phyloP scores from a whole-genome alignment of 1,284 basidiomycete species.

The Malassezia obtusa region DNA sequence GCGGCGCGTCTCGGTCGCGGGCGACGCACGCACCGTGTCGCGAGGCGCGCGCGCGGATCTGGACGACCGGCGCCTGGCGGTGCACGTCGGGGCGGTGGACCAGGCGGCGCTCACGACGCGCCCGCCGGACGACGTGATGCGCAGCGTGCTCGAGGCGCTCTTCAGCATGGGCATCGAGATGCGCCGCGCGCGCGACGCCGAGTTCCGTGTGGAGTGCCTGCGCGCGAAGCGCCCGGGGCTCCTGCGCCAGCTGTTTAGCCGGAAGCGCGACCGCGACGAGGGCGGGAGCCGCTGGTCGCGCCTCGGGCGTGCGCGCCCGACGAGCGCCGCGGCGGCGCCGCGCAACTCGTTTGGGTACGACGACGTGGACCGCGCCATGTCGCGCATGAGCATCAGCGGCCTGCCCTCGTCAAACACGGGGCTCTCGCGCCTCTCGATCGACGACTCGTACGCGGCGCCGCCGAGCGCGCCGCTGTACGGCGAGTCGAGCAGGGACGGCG shows the following conservation, averaged over 20 bases:
- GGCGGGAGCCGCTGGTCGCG: constrained; percentile 7
- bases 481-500: constrained; percentile 35
- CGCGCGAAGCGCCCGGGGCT: constrained; percentile 29
- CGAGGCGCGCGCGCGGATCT: neutral
- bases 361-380: constrained; percentile 10
- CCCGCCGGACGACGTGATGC: constrained; percentile 75
- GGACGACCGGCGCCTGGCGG: constrained; percentile 53
- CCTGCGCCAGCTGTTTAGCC: constrained; percentile 5
- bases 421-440: constrained; percentile 11
- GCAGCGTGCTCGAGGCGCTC: constrained; percentile 67
- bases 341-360: constrained; percentile 19
- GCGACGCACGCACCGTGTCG: neutral
- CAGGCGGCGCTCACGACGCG: constrained; percentile 78
- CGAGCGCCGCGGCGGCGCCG: constrained; percentile 16
- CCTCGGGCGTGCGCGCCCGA: neutral
- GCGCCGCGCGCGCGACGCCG: constrained; percentile 70
- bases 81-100: constrained; percentile 87
- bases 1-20: constrained; percentile 5
- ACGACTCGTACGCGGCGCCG: constrained; percentile 4
- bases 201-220: constrained; percentile 44
- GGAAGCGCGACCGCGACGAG: neutral
- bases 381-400: constrained; percentile 4
- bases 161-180: constrained; percentile 83
- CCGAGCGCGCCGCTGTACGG: constrained; percentile 33
- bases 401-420: neutral